Conservation (phyloP, 2,329 filamentous ascomycete species). For the Penicillium crustosum region DNA sequence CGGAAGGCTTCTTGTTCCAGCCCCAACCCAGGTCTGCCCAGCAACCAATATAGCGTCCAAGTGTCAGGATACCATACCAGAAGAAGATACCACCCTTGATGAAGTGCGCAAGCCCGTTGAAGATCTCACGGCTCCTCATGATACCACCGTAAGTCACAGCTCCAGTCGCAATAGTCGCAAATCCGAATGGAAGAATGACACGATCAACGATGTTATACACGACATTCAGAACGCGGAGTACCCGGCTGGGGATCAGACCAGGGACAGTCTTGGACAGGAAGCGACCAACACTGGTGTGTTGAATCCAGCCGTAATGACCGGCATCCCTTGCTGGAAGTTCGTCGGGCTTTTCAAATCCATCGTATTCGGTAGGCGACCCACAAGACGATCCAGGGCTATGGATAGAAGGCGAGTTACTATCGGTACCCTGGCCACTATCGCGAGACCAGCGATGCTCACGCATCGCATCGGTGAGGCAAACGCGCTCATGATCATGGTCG, state of each 20-base stretch:
- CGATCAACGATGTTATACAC: constrained; percentile 71
- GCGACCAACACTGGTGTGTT: constrained; percentile 48
- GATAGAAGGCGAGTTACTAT: constrained; percentile 66
- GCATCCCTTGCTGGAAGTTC: constrained; percentile 44
- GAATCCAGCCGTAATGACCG: constrained; percentile 44
- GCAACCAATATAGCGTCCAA: constrained; percentile 86
- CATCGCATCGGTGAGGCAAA: constrained; percentile 39
- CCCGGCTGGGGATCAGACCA: constrained; percentile 55
- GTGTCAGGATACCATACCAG: constrained; percentile 82
- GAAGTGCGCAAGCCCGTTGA: constrained; percentile 87
- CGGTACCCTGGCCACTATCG: constrained; percentile 74
- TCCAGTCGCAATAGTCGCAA: constrained; percentile 69
- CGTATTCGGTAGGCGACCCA: constrained; percentile 50
- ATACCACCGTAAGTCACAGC: constrained; percentile 77
- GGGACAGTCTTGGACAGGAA: constrained; percentile 58
- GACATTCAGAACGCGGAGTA: constrained; percentile 59
- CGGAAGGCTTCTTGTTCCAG: constrained; percentile 78
- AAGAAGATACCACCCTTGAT: constrained; percentile 95
- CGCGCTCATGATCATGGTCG: constrained; percentile 47
- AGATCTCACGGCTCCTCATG: constrained; percentile 69
- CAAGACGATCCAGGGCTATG: constrained; percentile 64
- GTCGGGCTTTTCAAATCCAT: constrained; percentile 50
- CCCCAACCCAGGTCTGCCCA: constrained; percentile 93
- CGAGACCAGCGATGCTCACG: constrained; percentile 61
- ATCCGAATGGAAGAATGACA: constrained; percentile 74